Conservation (phyloP, 164 flowering plant genomes). For the Nymphaea colorata region DNA sequence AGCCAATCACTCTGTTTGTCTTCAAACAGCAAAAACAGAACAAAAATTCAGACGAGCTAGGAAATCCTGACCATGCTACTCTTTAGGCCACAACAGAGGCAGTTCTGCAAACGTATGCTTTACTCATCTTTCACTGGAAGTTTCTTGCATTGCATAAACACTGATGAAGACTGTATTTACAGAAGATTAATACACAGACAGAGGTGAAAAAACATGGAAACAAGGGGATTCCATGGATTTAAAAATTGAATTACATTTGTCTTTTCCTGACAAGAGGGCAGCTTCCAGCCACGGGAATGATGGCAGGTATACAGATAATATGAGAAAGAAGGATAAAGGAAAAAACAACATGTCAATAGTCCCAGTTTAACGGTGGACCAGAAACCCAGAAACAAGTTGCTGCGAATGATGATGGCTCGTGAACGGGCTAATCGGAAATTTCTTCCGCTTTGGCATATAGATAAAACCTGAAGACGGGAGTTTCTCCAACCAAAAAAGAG, state of each 20-base stretch:
- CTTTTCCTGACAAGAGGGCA: not conserved
- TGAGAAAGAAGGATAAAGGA: not conserved
- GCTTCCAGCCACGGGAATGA: not conserved
- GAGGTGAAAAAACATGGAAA: not conserved
- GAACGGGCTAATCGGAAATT: not conserved
- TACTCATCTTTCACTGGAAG: not conserved
- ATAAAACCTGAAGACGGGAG: not conserved
- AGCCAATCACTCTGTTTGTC: not conserved
- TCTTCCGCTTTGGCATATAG: not conserved
- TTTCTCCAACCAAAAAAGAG: conserved; percentile 2
- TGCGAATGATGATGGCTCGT: not conserved
- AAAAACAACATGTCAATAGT: not conserved
- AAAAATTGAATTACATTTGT: not conserved
- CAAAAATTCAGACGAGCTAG: not conserved
- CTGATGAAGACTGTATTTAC: not conserved
- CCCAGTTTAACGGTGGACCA: not conserved
- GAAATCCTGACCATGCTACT: not conserved
- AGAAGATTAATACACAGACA: not conserved
- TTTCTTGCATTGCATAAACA: not conserved
- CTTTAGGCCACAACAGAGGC: not conserved
- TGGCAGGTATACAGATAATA: not conserved
- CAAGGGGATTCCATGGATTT: not conserved
- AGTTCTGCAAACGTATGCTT: not conserved
- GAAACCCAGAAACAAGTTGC: not conserved
- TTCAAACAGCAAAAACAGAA: not conserved